These are phyloP conservation scores for Cryptosporidium viatorum DNA, from an alignment of 169 alveolate genomes.

Conservation along the genomic window DNA sequence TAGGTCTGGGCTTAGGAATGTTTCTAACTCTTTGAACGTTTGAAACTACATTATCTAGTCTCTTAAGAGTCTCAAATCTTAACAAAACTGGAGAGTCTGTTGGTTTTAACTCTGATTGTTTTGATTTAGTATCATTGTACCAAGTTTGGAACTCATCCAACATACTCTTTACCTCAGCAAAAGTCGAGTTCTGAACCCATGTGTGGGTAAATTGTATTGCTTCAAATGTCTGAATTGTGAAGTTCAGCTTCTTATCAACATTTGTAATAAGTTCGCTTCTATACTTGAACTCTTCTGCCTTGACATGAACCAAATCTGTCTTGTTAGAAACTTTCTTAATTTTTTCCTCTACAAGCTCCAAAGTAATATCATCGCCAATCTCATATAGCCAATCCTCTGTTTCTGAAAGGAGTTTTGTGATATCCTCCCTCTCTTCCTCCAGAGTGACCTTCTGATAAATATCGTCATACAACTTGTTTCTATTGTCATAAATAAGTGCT, in stretches of 20 bases:
- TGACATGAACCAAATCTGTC: constrained; percentile 17
- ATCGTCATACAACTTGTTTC: constrained; percentile 58
- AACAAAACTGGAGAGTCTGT: constrained; percentile 59
- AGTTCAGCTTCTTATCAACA: constrained; percentile 52
- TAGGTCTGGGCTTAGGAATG: constrained; percentile 72
- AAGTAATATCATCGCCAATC: constrained; percentile 32
- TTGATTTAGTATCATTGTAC: constrained; percentile 25
- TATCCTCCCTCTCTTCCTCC: constrained; percentile 52
- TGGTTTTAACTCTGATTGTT: constrained; percentile 19
- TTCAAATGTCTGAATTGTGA: constrained; percentile 32
- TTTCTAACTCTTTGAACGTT: constrained; percentile 35
- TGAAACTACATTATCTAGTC: constrained; percentile 1
- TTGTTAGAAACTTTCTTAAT: constrained; percentile 10
- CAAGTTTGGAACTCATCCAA: constrained; percentile 41
- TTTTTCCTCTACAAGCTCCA: constrained; percentile 39
- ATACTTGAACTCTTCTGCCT: constrained; percentile 62
- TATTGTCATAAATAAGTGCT: constrained; percentile 50
- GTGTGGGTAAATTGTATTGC: constrained; percentile 65
- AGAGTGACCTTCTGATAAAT: constrained; percentile 52
- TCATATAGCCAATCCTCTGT: constrained; percentile 73
- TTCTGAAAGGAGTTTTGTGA: constrained; percentile 10
- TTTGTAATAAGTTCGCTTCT: constrained; percentile 18
- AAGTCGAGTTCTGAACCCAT: constrained; percentile 68
- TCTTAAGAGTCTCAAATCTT: constrained; percentile 14
- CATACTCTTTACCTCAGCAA: constrained; percentile 47